These are phyloP conservation scores for Tulasnella calospora DNA, from an alignment of 768 basidiomycete genomes.

Conservation along the genomic window DNA sequence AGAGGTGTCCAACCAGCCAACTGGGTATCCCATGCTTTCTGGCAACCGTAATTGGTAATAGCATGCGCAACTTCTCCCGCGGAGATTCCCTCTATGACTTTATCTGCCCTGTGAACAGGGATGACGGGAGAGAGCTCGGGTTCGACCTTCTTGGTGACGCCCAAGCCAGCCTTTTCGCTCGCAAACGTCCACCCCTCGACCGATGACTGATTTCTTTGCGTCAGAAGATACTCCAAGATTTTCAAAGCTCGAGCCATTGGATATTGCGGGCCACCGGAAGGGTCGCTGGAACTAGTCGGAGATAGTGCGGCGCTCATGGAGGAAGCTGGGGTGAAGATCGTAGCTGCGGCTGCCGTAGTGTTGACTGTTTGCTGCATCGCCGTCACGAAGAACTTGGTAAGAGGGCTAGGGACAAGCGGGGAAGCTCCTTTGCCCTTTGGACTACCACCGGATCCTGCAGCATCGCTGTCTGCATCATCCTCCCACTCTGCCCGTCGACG, in stretches of 20 bases:
- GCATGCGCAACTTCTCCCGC: slow-evolving; percentile 84
- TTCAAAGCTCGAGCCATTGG: slow-evolving; percentile 81
- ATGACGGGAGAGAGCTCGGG: slow-evolving; percentile 73
- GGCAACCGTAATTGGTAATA: slow-evolving; percentile 61
- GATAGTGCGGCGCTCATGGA: not conserved
- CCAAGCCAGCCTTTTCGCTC: slow-evolving; percentile 63
- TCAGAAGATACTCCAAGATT: slow-evolving; percentile 73
- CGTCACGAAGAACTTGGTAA: slow-evolving; percentile 66
- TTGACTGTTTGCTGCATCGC: slow-evolving; percentile 68
- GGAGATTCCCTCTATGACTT: slow-evolving; percentile 88
- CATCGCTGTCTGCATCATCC: slow-evolving; percentile 43
- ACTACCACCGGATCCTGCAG: slow-evolving; percentile 18
- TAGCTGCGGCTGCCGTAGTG: slow-evolving; percentile 72
- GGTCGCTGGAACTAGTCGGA: not conserved
- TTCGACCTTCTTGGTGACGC: slow-evolving; percentile 69
- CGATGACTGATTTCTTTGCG: slow-evolving; percentile 55
- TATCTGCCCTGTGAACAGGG: slow-evolving; percentile 80
- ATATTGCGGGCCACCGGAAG: slow-evolving; percentile 47
- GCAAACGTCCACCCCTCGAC: slow-evolving; percentile 67
- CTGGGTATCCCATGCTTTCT: slow-evolving; percentile 82
- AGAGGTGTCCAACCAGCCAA: slow-evolving; percentile 66
- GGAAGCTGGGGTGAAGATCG: slow-evolving; percentile 60
- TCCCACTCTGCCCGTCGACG: slow-evolving; percentile 70
- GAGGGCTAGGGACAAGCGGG: slow-evolving; percentile 44
- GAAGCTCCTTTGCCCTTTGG: slow-evolving; percentile 29